phyloP scores from a whole-genome alignment of 129 eudicot genomes.

The Chrysanthemum seticuspe region DNA sequence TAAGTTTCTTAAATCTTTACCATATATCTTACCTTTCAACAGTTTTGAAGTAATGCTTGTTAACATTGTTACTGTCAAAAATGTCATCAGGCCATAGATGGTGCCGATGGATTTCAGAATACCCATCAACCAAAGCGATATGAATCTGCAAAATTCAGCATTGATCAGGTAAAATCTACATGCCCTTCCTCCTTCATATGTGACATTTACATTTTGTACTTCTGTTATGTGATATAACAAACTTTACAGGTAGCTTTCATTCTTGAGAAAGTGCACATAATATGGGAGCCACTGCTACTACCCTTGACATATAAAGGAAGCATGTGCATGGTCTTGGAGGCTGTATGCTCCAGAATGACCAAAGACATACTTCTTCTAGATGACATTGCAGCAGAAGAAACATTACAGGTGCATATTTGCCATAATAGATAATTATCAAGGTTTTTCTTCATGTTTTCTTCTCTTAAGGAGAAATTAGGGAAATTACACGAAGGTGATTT shows the following conservation, averaged over 20 bases:
- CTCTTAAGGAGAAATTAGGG: neutral
- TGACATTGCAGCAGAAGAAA: conserved; percentile 97
- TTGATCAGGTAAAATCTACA: conserved; percentile 69
- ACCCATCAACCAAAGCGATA: conserved; percentile 76
- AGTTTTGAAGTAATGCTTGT: neutral
- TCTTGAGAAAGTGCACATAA: conserved; percentile 88
- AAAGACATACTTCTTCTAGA: conserved; percentile 90
- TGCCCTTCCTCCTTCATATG: neutral
- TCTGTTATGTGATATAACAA: conserved; percentile 1
- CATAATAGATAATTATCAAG: neutral
- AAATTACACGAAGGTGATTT: neutral
- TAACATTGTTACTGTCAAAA: conserved; percentile 24
- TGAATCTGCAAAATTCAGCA: conserved; percentile 81
- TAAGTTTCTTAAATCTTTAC: conserved; percentile 14
- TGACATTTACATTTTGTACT: conserved; percentile 1
- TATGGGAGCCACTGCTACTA: conserved; percentile 88
- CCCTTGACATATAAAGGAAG: conserved; percentile 67
- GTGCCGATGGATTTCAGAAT: conserved; percentile 96
- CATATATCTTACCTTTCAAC: neutral
- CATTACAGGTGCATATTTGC: conserved; percentile 60
- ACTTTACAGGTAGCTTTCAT: conserved; percentile 72
- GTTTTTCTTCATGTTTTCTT: neutral
- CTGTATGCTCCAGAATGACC: conserved; percentile 69
- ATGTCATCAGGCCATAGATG: conserved; percentile 71
- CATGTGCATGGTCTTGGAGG: conserved; percentile 65